Percentiles rank a stretch among this genome's conserved stretches.
Conservation (phyloP, 306 rosid genomes). For the Quercus cerris region DNA sequence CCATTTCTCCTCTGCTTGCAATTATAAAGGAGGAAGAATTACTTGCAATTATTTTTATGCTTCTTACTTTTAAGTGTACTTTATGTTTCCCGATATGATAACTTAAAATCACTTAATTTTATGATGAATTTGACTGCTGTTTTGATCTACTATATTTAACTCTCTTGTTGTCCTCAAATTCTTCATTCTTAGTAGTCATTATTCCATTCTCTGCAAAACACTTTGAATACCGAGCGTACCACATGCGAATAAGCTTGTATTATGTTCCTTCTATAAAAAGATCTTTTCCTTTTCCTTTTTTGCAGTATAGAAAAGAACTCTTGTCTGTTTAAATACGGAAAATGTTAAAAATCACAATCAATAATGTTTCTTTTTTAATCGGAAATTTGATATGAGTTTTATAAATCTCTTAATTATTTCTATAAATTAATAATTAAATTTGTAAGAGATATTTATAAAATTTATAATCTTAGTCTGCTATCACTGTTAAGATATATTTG, state of each 20-base stretch:
- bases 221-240: neutral
- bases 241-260: constrained; percentile 3
- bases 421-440: no score
- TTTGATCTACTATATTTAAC: constrained; percentile 6
- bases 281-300: neutral
- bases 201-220: neutral
- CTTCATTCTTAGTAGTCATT: constrained; percentile 1
- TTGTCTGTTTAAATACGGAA: no score
- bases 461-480: no score
- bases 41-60: constrained; percentile 5
- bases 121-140: neutral
- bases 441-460: no score
- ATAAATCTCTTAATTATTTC: no score
- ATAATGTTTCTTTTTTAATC: no score
- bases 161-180: neutral
- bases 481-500: no score
- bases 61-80: constrained; percentile 2
- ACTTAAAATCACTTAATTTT: neutral
- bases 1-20: neutral
- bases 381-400: no score
- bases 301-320: no score
- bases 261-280: neutral
- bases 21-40: neutral
- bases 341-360: no score
- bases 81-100: neutral